Conservation (phyloP, 345 rosid species). For the Brassica nigra region DNA sequence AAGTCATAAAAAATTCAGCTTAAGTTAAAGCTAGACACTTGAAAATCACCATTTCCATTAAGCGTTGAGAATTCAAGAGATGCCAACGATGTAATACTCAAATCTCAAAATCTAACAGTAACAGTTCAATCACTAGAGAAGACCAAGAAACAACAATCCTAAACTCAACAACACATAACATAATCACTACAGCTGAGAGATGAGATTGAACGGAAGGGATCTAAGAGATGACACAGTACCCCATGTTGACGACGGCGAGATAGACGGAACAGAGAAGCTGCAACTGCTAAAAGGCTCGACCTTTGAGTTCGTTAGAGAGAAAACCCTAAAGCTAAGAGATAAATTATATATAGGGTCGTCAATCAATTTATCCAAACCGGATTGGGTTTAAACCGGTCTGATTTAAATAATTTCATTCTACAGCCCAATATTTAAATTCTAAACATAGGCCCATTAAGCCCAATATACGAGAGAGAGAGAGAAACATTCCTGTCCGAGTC, state of each 20-base stretch:
- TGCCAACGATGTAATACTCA: not conserved
- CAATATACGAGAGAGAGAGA: not conserved
- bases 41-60: not conserved
- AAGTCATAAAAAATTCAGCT: not conserved
- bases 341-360: not conserved
- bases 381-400: not conserved
- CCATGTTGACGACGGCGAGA: conserved; percentile 41
- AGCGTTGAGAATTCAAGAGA: not conserved
- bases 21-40: not conserved
- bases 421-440: not conserved
- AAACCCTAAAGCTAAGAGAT: conserved; percentile 20
- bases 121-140: not conserved
- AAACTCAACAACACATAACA: conserved; percentile 8
- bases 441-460: not conserved
- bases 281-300: conserved; percentile 11
- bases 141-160: not conserved
- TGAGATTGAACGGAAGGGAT: not conserved
- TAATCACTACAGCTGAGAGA: not conserved
- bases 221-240: conserved; percentile 21
- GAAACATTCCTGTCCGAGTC: conserved; percentile 43
- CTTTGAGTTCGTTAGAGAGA: not conserved
- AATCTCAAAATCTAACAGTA: not conserved
- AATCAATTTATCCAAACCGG: not conserved
- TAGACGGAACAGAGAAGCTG: conserved; percentile 15
- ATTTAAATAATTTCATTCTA: not conserved